A percentile compares a stretch with the other conserved stretches of the same genome.
phyloP scores from a whole-genome alignment of 2,329 filamentous ascomycete species.

The Phyllosticta citrichinensis region DNA sequence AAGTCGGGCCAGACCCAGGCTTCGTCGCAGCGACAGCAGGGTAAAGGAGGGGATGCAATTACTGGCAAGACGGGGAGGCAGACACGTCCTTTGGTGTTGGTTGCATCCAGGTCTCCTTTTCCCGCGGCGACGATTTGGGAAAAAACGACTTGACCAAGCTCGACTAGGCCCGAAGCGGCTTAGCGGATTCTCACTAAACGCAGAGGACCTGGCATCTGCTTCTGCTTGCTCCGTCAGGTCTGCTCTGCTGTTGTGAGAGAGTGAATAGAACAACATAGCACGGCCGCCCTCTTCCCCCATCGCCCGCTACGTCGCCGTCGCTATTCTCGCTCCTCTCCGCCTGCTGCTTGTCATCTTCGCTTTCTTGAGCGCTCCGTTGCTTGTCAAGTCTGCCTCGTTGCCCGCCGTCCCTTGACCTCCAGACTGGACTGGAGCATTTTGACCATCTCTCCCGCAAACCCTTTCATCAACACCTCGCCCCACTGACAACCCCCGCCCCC shows the following conservation, averaged over 20 bases:
- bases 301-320: not conserved
- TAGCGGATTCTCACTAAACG: not conserved
- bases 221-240: not conserved
- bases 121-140: conserved; percentile 6
- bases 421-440: conserved; percentile 4
- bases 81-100: too few relatives aligned
- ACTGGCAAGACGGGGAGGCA: too few relatives aligned
- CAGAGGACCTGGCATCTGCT: not conserved
- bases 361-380: not conserved
- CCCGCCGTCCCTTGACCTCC: conserved; percentile 2
- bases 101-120: conserved; percentile 1
- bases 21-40: not conserved
- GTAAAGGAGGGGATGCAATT: not conserved
- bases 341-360: not conserved
- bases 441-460: conserved; percentile 8
- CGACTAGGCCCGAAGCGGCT: not conserved
- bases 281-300: conserved; percentile 1
- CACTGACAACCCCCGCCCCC: not conserved
- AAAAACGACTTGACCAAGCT: not conserved
- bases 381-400: conserved; percentile 1
- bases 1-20: not conserved
- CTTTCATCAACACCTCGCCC: conserved; percentile 5
- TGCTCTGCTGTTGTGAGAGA: not conserved
- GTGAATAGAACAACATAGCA: conserved; percentile 1
- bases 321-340: not conserved